Conservation (phyloP, 257 asterid species). For the Echites panduratus region DNA sequence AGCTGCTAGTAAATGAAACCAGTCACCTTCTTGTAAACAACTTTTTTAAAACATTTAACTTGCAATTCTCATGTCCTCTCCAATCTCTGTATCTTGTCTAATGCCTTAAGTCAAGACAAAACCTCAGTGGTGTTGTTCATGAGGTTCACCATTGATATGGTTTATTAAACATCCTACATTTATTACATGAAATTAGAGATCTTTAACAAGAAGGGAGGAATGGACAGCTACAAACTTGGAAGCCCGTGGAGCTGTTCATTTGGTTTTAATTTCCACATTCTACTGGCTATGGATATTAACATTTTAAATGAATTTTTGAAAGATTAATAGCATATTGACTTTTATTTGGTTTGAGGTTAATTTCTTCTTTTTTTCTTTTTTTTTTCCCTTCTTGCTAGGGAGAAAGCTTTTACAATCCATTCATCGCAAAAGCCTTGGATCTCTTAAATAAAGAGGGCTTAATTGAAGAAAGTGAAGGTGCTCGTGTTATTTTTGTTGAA, state of each 20-base stretch:
- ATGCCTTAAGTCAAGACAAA: neutral
- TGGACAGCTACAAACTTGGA: neutral
- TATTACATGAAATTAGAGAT: neutral
- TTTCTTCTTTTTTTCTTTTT: neutral
- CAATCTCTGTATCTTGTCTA: neutral
- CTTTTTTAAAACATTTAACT: too few relatives aligned
- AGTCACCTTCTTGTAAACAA: neutral
- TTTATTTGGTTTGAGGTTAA: neutral
- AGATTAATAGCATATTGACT: neutral
- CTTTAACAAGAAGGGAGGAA: neutral
- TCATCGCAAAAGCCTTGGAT: slow-evolving; percentile 57
- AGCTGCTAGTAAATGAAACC: neutral
- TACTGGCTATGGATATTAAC: too few relatives aligned
- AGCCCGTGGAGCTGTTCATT: neutral
- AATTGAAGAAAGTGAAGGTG: slow-evolving; percentile 89
- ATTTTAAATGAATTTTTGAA: neutral
- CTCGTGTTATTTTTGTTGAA: slow-evolving; percentile 84
- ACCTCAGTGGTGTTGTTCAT: neutral
- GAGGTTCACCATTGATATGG: too few relatives aligned
- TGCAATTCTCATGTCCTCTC: neutral
- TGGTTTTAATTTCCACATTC: neutral
- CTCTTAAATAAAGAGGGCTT: slow-evolving; percentile 54
- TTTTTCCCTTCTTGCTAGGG: slow-evolving; percentile 41
- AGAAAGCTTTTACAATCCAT: slow-evolving; percentile 92
- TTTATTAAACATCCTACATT: neutral